Conservation (phyloP, 805 yeast species). For the Teunomyces panamensis region DNA sequence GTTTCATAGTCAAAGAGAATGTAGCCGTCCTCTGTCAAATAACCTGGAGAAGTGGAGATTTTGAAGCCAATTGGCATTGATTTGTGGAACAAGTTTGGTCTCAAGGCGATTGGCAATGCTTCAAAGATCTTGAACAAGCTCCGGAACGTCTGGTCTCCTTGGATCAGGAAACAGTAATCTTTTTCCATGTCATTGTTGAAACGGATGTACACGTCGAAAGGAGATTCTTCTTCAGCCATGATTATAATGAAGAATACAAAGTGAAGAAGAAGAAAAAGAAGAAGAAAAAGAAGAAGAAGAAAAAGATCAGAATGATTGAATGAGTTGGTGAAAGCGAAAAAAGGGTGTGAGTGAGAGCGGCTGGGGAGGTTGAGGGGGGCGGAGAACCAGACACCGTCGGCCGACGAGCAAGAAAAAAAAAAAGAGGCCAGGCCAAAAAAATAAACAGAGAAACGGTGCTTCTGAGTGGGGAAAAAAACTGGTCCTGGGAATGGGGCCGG, state of each 20-base stretch:
- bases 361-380: no score
- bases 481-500: no score
- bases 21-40: slow-evolving; percentile 79
- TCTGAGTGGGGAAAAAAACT: no score
- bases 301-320: not conserved
- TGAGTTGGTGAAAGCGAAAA: no score
- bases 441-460: no score
- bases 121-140: slow-evolving; percentile 61
- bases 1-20: slow-evolving; percentile 66
- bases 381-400: no score
- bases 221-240: slow-evolving; percentile 18
- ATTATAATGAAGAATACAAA: not conserved
- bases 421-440: no score
- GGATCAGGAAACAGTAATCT: slow-evolving; percentile 86
- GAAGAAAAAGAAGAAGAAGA: not conserved
- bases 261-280: not conserved
- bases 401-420: no score
- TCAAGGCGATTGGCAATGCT: slow-evolving; percentile 66
- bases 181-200: slow-evolving; percentile 81
- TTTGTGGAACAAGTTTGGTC: slow-evolving; percentile 76
- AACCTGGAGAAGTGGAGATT: slow-evolving; percentile 70
- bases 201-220: slow-evolving; percentile 62
- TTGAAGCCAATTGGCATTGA: slow-evolving; percentile 62
- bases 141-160: slow-evolving; percentile 53
- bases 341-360: no score